Percentiles rank a stretch among this genome's conserved stretches.
phyloP scores from a whole-genome alignment of 306 rosid species.

The Dryas octopetala region DNA sequence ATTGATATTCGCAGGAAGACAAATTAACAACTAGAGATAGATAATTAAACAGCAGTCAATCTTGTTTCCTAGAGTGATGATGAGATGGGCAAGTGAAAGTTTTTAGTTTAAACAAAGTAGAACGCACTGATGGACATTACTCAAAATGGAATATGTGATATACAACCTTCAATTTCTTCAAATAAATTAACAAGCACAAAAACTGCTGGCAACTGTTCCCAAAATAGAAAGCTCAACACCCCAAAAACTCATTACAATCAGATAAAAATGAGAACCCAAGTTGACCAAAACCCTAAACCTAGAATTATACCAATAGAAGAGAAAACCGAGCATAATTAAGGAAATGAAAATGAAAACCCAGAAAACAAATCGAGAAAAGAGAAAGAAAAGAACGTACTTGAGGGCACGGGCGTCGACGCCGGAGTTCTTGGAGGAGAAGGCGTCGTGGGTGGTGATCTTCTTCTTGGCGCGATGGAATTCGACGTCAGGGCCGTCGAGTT shows the following conservation, averaged over 20 bases:
- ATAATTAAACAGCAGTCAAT: neutral
- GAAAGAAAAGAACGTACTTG: slow-evolving; percentile 40
- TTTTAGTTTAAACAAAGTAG: neutral
- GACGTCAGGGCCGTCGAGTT: slow-evolving; percentile 51
- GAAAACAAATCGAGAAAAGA: neutral
- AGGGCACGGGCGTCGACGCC: slow-evolving; percentile 86
- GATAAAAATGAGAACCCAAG: neutral
- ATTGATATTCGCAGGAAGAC: slow-evolving; percentile 1
- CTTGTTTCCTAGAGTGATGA: neutral
- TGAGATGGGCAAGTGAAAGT: neutral
- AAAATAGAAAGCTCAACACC: slow-evolving; percentile 3
- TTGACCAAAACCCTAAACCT: slow-evolving; percentile 4
- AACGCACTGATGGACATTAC: neutral
- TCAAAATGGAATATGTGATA: neutral
- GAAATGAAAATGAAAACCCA: neutral
- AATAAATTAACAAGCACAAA: no score
- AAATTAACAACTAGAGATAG: neutral
- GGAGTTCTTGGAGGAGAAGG: slow-evolving; percentile 61
- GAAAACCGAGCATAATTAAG: neutral
- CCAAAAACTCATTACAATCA: neutral
- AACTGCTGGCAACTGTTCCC: neutral
- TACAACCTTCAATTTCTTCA: neutral
- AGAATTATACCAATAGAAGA: neutral
- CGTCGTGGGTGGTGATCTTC: slow-evolving; percentile 43
- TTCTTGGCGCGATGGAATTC: slow-evolving; percentile 83